These are phyloP conservation scores for Fusarium sp. DNA, from an alignment of 2,329 filamentous ascomycete species.

Conservation along the genomic window DNA sequence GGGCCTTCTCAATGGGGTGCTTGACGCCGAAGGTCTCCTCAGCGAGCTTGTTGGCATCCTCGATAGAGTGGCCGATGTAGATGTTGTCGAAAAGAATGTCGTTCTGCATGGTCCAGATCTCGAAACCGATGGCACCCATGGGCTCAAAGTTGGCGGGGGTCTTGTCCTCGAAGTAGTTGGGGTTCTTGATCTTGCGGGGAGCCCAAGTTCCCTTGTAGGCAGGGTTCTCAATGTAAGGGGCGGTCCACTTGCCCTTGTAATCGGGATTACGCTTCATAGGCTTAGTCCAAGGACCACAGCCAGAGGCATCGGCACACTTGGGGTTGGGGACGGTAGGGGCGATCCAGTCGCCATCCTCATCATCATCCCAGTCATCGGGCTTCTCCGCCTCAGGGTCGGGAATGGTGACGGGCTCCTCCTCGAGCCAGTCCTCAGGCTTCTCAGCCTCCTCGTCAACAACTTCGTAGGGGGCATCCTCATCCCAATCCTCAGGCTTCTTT, in stretches of 20 bases:
- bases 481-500: slow-evolving; percentile 98
- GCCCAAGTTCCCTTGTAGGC: slow-evolving; percentile 97
- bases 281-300: slow-evolving; percentile 92
- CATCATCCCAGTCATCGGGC: slow-evolving; percentile 99
- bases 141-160: slow-evolving; percentile 96
- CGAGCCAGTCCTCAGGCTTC: slow-evolving; percentile 96
- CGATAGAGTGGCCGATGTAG: slow-evolving; percentile 97
- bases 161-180: slow-evolving; percentile 97
- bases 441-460: slow-evolving; percentile 93
- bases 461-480: slow-evolving; percentile 97
- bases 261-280: slow-evolving; percentile 94
- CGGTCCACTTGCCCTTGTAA: slow-evolving; percentile 99
- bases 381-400: slow-evolving; percentile 96
- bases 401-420: slow-evolving; percentile 83
- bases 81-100: slow-evolving; percentile 99
- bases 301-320: slow-evolving; percentile 93
- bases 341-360: slow-evolving; percentile 99
- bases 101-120: slow-evolving; percentile 99
- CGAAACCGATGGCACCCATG: slow-evolving; percentile 97
- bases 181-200: slow-evolving; percentile 97
- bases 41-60: slow-evolving; percentile 90
- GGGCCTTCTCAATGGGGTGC: slow-evolving; percentile 82
- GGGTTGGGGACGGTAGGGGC: slow-evolving; percentile 92
- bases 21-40: slow-evolving; percentile 93
- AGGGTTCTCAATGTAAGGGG: slow-evolving; percentile 95